These are phyloP conservation scores for Geotrichum siamense DNA, from an alignment of 1,139 yeast genomes.

Conservation along the genomic window DNA sequence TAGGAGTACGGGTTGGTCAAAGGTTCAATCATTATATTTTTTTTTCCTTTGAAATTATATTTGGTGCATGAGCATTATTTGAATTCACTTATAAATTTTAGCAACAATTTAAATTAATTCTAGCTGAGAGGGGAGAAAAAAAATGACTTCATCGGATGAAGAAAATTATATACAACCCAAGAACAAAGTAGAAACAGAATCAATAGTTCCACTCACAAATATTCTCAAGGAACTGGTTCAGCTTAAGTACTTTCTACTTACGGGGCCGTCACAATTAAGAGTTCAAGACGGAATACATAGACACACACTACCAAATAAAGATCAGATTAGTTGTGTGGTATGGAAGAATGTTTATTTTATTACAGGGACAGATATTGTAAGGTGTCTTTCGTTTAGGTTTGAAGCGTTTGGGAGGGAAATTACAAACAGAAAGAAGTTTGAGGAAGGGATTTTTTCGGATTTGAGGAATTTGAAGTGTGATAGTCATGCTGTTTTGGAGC, in stretches of 20 bases:
- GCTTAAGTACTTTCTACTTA: conserved; percentile 17
- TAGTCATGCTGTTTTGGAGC: conserved; percentile 79
- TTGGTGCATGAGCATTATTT: too few relatives aligned
- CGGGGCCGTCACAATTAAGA: conserved; percentile 17
- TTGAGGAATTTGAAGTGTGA: conserved; percentile 81
- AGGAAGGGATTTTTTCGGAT: conserved; percentile 93
- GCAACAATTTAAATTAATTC: too few relatives aligned
- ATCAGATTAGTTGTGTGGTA: conserved; percentile 81
- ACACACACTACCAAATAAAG: conserved; percentile 74
- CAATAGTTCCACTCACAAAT: conserved; percentile 15
- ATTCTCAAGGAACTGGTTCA: conserved; percentile 16
- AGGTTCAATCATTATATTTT: too few relatives aligned
- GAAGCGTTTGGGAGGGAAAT: conserved; percentile 85
- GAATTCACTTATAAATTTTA: too few relatives aligned
- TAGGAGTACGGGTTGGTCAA: too few relatives aligned
- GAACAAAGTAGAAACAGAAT: not conserved
- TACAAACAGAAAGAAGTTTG: conserved; percentile 84
- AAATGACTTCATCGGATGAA: conserved; percentile 2
- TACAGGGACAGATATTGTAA: conserved; percentile 93
- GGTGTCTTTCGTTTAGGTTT: conserved; percentile 83
- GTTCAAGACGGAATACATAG: conserved; percentile 18
- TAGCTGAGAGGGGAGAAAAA: too few relatives aligned
- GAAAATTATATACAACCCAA: not conserved
- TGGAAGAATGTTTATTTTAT: conserved; percentile 89
- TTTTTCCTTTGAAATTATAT: too few relatives aligned